These are phyloP conservation scores for Fusarium pseudograminearum DNA, from an alignment of 2,329 filamentous ascomycete species.

Conservation along the genomic window DNA sequence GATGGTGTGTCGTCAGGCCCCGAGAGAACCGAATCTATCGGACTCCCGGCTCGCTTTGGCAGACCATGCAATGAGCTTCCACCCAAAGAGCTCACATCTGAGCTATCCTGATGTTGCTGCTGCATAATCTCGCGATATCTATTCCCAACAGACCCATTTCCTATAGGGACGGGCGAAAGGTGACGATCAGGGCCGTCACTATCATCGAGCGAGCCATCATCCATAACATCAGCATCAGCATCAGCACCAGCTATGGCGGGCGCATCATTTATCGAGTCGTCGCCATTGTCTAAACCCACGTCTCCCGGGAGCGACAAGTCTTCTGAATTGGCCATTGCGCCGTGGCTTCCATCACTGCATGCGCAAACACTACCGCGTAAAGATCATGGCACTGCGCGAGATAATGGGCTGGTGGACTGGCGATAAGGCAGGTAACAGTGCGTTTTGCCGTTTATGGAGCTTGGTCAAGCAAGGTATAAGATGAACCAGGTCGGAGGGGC, in stretches of 20 bases:
- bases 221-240: conserved; percentile 43
- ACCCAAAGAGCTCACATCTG: conserved; percentile 66
- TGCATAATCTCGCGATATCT: conserved; percentile 61
- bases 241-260: conserved; percentile 29
- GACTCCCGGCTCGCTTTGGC: conserved; percentile 72
- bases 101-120: conserved; percentile 59
- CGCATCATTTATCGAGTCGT: conserved; percentile 53
- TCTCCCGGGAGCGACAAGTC: conserved; percentile 58
- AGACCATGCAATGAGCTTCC: conserved; percentile 61
- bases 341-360: conserved; percentile 56
- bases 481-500: conserved; percentile 32
- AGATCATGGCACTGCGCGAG: conserved; percentile 46
- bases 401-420: conserved; percentile 32
- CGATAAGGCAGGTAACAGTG: conserved; percentile 36
- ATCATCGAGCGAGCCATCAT: conserved; percentile 36
- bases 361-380: conserved; percentile 45
- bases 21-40: conserved; percentile 75
- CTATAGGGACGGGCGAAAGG: conserved; percentile 37
- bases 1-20: conserved; percentile 88
- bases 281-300: conserved; percentile 57
- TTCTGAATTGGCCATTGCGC: conserved; percentile 63
- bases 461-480: conserved; percentile 27
- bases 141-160: conserved; percentile 51
- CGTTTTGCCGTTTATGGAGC: conserved; percentile 40
- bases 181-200: conserved; percentile 32